Evolutionary conservation across 2,329 filamentous ascomycete genomes (phyloP), one percentile per base, ranked within the genome.

Genomic region (Trichoderma guizhouense): DNA sequence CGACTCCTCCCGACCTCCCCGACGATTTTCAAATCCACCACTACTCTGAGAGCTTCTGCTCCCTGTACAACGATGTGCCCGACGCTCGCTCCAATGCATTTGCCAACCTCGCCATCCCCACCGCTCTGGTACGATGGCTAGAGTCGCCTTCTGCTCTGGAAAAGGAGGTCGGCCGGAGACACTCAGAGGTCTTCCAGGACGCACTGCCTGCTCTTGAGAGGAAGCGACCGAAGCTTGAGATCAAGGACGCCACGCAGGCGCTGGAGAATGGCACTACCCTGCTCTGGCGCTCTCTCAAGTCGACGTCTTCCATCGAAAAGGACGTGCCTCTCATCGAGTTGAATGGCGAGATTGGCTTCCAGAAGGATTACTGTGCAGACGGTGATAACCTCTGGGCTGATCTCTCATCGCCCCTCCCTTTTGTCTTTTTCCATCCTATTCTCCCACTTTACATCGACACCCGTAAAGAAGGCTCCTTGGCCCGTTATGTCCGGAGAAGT

Each of bases 381-480:
- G 83, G 87, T 1, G 85, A 86, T 34, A 93, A 92, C 76, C 85
- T 90, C 9, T 94, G 91, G 91, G 83, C 87, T 39, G 90, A 92
- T 67, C 81, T 93, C 12, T 87, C 85, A 15, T 88, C 87, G 3
- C 89, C 89, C 4, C 82, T 90, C 2, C 93, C 93, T 1, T 94
- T 94, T 76, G 92, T 95, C 28, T 93, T 95, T 79, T 95, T 98
- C 81, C 95, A 97, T 77, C 93, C 94, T 1, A 87, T 91, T 72
- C 88, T 98, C 9, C 95, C 95, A 0, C 88, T 99, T 14, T 97
- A 95, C 82, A 96, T 99, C 77, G 96, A 98, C 81, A 96, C 95
- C 11, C 88, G 96, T 72, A 89, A 89, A 79, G 94, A 97, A 83
- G 96, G 95, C 26, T 97, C 93, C 5, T 84, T 90, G 43, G 90